Base-by-base conservation (phyloP, 2,329 filamentous ascomycete species). In the Penicillium polonicum region DNA sequence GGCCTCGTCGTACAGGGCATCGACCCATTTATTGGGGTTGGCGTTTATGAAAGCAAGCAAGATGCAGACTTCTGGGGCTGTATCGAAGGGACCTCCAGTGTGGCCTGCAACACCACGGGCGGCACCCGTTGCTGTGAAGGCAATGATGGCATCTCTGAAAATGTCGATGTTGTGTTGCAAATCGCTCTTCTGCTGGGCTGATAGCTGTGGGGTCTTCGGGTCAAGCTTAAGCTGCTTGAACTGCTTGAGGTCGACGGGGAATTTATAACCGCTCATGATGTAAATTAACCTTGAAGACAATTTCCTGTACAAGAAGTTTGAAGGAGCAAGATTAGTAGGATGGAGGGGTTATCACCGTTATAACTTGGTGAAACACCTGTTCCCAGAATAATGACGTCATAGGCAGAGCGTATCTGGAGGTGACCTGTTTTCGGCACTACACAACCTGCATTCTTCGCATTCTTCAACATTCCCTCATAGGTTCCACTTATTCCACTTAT, bases 71-170 rank as follows among this genome's bases (percentile, higher is more conserved):
- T 76, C 74, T 4, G 74, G 74, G 0, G 73, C 65, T 3, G 74
- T 76, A 55, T 76, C 74, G 58, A 71, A 76, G 33, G 74, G 74
- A 38, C 74, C 74, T 41, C 74, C 74, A 3, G 74, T 76, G 60
- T 76, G 74, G 27, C 74, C 74, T 3, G 71, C 65, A 5, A 76
- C 70, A 9, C 74, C 74, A 3, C 73, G 68, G 29, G 74, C 74
- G 7, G 74, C 64, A 33, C 74, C 74, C 0, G 74, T 73, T 1
- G 74, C 70, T 23, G 74, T 76, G 60, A 76, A 76, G 2, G 72
- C 72, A 52, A 76, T 65, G 31, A 76, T 73, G 31, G 74, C 72
- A 67, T 76, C 74, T 53, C 74, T 63, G 60, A 76, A 72, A 52
- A 76, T 53, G 46, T 70, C 66, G 55, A 76, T 76, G 55, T 76